A percentile compares a stretch with the other conserved stretches of the same genome.
These are phyloP conservation scores for Monosporozyma solicola DNA, from an alignment of 805 yeast species.

Conservation along the genomic window DNA sequence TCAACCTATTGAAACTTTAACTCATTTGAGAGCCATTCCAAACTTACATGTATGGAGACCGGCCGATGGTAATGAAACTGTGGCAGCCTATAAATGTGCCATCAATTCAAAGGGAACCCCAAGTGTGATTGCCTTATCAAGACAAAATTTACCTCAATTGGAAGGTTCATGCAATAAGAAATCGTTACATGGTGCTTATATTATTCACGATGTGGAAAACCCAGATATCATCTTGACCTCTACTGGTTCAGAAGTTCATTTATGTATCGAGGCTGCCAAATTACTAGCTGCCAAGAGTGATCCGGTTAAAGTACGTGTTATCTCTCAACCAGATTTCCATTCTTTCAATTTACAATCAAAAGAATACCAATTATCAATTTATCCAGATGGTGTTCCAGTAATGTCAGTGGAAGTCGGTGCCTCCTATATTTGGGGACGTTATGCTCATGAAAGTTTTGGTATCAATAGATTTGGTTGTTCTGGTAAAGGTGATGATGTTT, in stretches of 20 bases:
- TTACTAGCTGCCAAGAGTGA: constrained; percentile 39
- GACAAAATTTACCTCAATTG: constrained; percentile 88
- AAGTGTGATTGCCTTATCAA: constrained; percentile 64
- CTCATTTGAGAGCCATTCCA: constrained; percentile 80
- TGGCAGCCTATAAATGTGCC: constrained; percentile 71
- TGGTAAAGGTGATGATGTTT: constrained; percentile 77
- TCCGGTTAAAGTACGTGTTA: constrained; percentile 59
- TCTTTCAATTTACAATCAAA: constrained; percentile 78
- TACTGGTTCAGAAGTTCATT: constrained; percentile 86
- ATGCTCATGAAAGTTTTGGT: constrained; percentile 95
- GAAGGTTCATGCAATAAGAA: constrained; percentile 87
- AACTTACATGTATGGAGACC: constrained; percentile 86
- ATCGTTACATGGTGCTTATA: constrained; percentile 94
- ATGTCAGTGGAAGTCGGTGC: constrained; percentile 90
- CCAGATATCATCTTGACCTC: constrained; percentile 74
- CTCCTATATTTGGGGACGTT: constrained; percentile 86
- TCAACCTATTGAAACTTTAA: constrained; percentile 84
- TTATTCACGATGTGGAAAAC: constrained; percentile 44
- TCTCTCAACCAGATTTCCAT: constrained; percentile 86
- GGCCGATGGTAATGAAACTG: constrained; percentile 83
- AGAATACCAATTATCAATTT: constrained; percentile 74
- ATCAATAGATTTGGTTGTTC: constrained; percentile 95
- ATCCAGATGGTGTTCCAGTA: constrained; percentile 93
- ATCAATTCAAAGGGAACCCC: constrained; percentile 57
- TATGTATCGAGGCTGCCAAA: constrained; percentile 78